Evolutionary conservation across 2,329 filamentous ascomycete species (phyloP), one percentile per base, ranked within the genome.

Genomic region (Cladobotryum protrusum): DNA sequence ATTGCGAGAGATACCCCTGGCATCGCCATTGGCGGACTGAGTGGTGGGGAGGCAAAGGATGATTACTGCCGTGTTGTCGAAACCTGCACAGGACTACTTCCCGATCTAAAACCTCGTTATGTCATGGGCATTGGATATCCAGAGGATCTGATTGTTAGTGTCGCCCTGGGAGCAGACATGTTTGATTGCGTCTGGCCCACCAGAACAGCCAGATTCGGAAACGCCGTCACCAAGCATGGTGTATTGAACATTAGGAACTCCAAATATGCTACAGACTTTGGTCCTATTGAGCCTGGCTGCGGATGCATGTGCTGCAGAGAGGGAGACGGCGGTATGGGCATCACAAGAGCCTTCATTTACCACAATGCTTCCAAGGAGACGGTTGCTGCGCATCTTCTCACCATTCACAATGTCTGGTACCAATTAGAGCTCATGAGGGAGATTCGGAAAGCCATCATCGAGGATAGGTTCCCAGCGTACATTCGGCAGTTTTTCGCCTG

Each of bases 121-220:
- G 92, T 99, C 50, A 99, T 99, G 95, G 93, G 93, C 15, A 93
- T 99, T 58, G 90, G 93, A 12, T 99, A 96, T 67, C 93, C 93
- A 1, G 93, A 97, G 71, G 93, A 99, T 63, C 75, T 99, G 49
- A 81, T 99, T 2, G 91, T 99, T 36, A 95, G 89, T 47, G 85
- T 96, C 4, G 93, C 93, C 1, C 77, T 99, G 1, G 93, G 93
- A 3, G 93, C 93, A 44, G 93, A 99, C 70, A 99, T 99, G 93
- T 99, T 99, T 65, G 93, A 99, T 70, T 99, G 95, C 64, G 93
- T 99, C 6, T 99, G 93, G 93, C 95, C 93, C 1, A 97, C 93
- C 4, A 79, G 93, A 48, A 99, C 93, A 34, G 93, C 93, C 64
- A 83, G 93, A 33, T 99, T 99, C 63, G 93, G 95, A 52, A 96